Conservation (phyloP, 2,329 filamentous ascomycete genomes). For the Dactylellina drechsleri region DNA sequence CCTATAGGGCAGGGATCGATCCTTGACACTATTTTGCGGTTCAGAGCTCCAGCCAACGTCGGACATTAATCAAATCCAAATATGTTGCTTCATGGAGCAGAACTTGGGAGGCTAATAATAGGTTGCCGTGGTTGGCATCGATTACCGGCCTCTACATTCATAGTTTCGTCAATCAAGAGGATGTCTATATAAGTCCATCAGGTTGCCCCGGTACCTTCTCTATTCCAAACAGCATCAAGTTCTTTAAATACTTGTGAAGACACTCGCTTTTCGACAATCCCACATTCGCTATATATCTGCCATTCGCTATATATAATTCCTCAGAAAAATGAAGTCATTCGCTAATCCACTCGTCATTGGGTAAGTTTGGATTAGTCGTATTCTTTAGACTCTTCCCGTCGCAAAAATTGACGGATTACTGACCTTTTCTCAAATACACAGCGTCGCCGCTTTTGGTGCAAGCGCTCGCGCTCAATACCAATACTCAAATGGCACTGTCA, state of each 20-base stretch:
- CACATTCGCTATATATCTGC: conserved; percentile 16
- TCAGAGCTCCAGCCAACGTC: conserved; percentile 13
- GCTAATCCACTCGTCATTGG: conserved; percentile 17
- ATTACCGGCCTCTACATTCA: conserved; percentile 1
- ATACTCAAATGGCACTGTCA: not conserved
- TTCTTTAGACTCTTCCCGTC: not conserved
- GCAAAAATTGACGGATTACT: not conserved
- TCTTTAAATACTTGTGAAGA: conserved; percentile 4
- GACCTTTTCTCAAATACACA: not conserved
- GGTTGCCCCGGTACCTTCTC: not conserved
- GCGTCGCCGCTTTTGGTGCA: conserved; percentile 15
- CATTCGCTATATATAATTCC: not conserved
- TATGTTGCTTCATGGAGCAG: conserved; percentile 3
- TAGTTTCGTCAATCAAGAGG: not conserved
- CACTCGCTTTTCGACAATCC: conserved; percentile 1
- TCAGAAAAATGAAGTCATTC: conserved; percentile 33
- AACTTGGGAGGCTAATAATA: conserved; percentile 1
- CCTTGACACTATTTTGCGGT: not conserved
- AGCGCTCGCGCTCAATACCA: conserved; percentile 8
- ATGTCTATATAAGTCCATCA: conserved; percentile 5
- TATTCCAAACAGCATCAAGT: conserved; percentile 6
- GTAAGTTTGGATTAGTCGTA: conserved; percentile 4
- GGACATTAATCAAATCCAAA: conserved; percentile 19
- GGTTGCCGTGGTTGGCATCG: conserved; percentile 8
- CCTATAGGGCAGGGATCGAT: too few species aligned